Evolutionary conservation across 1,284 basidiomycete genomes (phyloP).

Genomic region (Ganoderma leucocontextum): DNA sequence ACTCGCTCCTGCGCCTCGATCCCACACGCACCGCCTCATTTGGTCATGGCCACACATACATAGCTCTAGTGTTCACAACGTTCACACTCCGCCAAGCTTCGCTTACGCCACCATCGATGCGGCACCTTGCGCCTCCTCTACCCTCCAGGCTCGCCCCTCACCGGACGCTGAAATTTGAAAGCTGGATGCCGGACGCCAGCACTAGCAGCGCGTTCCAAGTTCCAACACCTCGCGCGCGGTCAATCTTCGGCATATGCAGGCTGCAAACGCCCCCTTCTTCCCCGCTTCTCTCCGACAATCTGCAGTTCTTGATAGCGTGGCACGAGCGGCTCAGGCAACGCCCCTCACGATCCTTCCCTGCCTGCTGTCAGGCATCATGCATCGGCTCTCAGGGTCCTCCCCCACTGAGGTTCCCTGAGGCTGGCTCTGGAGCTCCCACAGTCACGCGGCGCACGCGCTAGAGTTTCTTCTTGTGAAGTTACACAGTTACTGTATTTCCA

Average conservation of each 20-base stretch:
- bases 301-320: slow-evolving; percentile 3
- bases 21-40: slow-evolving; percentile 1
- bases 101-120: slow-evolving; percentile 9
- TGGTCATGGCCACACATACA: slow-evolving; percentile 8
- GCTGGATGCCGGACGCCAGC: background rate
- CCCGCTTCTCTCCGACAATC: background rate
- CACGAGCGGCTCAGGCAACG: background rate
- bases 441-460: background rate
- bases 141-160: background rate
- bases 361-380: too few relatives aligned
- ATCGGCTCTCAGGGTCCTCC: background rate
- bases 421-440: background rate
- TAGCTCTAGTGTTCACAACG: background rate
- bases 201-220: background rate
- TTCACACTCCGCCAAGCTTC: slow-evolving; percentile 11
- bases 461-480: background rate
- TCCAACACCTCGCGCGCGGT: background rate
- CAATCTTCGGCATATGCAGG: background rate
- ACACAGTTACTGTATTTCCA: background rate
- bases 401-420: background rate
- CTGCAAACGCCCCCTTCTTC: background rate
- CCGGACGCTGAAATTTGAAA: background rate
- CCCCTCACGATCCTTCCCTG: background rate
- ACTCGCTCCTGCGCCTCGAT: background rate
- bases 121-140: background rate